These are phyloP conservation scores for Fusarium coffeatum DNA, from an alignment of 2,329 filamentous ascomycete genomes.

Conservation along the genomic window DNA sequence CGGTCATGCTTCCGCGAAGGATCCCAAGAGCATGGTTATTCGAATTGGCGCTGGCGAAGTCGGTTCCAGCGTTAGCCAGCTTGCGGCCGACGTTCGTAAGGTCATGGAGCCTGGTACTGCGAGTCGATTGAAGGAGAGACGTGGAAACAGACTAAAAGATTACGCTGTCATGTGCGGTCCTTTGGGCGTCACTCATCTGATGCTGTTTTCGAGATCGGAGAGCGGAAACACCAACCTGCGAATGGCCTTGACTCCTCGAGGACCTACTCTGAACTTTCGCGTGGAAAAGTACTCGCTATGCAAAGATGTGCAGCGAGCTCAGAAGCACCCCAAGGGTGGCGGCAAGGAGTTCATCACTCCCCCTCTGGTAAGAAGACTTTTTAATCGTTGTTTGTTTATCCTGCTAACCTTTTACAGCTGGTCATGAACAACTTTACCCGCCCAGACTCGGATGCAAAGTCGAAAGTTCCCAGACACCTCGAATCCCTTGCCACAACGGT, in stretches of 20 bases:
- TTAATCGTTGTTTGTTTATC: not conserved
- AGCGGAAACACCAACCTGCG: slow-evolving; percentile 93
- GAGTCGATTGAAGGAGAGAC: slow-evolving; percentile 86
- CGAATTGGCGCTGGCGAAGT: slow-evolving; percentile 95
- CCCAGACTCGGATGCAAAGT: slow-evolving; percentile 67
- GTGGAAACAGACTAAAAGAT: slow-evolving; percentile 88
- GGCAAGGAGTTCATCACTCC: slow-evolving; percentile 88
- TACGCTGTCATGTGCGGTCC: slow-evolving; percentile 97
- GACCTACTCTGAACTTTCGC: slow-evolving; percentile 92
- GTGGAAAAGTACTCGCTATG: slow-evolving; percentile 95
- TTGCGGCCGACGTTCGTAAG: slow-evolving; percentile 88
- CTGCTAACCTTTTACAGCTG: slow-evolving; percentile 63
- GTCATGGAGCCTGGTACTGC: slow-evolving; percentile 98
- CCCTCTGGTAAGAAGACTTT: slow-evolving; percentile 71
- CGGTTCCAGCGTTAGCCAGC: slow-evolving; percentile 88
- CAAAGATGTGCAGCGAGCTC: slow-evolving; percentile 86
- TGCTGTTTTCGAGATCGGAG: slow-evolving; percentile 91
- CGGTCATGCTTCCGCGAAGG: slow-evolving; percentile 72
- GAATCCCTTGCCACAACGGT: slow-evolving; percentile 92
- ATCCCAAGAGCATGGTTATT: slow-evolving; percentile 98
- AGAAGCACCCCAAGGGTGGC: slow-evolving; percentile 83
- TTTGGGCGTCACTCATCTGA: slow-evolving; percentile 88
- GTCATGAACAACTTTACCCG: slow-evolving; percentile 98
- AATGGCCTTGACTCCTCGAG: slow-evolving; percentile 86
- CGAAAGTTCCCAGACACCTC: slow-evolving; percentile 89